Evolutionary conservation across 257 asterid species (phyloP).

Genomic region (Vinca minor): DNA sequence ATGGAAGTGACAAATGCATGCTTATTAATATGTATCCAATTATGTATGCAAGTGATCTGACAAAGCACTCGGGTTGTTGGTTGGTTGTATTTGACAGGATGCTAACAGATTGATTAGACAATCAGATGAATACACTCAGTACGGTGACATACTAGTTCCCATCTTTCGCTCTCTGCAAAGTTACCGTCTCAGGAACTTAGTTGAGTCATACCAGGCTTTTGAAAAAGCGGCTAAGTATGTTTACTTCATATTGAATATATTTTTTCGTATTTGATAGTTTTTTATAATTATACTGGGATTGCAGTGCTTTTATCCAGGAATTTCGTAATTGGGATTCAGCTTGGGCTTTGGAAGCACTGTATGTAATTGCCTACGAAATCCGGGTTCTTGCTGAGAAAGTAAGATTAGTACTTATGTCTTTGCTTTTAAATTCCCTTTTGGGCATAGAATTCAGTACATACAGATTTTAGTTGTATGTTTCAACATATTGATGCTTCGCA

Average conservation of each 20-base stretch:
- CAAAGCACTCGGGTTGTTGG: background rate
- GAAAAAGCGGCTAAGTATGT: slow-evolving; percentile 90
- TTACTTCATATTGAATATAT: slow-evolving; percentile 9
- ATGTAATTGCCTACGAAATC: slow-evolving; percentile 71
- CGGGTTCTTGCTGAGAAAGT: slow-evolving; percentile 92
- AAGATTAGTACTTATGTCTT: too few species aligned
- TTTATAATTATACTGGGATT: slow-evolving; percentile 39
- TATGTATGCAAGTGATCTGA: background rate
- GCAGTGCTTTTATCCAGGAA: slow-evolving; percentile 92
- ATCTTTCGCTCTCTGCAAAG: slow-evolving; percentile 77
- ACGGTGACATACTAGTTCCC: slow-evolving; percentile 65
- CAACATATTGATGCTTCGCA: background rate
- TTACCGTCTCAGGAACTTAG: slow-evolving; percentile 56
- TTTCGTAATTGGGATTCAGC: slow-evolving; percentile 97
- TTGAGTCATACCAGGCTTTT: slow-evolving; percentile 68
- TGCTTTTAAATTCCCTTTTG: too few species aligned
- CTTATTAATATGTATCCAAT: background rate
- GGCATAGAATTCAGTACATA: too few species aligned
- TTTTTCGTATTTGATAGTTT: slow-evolving; percentile 12
- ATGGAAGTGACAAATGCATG: background rate
- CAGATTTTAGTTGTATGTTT: background rate
- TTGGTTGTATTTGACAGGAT: slow-evolving; percentile 46
- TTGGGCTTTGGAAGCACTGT: slow-evolving; percentile 92
- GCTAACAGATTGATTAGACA: slow-evolving; percentile 70
- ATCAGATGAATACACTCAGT: slow-evolving; percentile 62